Evolutionary conservation across 257 asterid species (phyloP).

Genomic region (Penstemon barbatus): DNA sequence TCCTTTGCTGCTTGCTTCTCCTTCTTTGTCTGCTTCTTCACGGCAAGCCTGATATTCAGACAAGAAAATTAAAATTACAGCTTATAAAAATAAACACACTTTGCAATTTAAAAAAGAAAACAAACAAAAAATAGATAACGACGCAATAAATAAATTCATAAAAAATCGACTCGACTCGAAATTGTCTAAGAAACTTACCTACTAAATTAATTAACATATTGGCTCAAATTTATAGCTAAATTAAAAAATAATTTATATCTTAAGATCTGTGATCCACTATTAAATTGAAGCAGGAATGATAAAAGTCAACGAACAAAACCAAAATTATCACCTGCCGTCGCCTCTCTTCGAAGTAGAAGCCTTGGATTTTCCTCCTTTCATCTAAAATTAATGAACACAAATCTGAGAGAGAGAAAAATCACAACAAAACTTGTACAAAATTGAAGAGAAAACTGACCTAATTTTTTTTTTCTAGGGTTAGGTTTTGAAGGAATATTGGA

Average conservation of each 20-base stretch:
- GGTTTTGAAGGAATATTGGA: no score
- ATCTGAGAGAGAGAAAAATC: background rate
- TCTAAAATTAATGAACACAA: constrained; percentile 25
- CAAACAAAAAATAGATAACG: background rate
- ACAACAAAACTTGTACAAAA: background rate
- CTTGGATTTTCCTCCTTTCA: constrained; percentile 70
- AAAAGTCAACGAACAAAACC: background rate
- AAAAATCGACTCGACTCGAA: no score
- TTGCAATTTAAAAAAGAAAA: background rate
- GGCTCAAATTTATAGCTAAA: no score
- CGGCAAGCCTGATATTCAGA: constrained; percentile 47
- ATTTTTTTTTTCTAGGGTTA: no score
- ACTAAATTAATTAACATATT: no score
- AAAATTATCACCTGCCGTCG: constrained; percentile 45
- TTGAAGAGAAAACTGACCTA: no score
- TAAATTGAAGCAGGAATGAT: background rate
- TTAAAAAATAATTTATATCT: background rate
- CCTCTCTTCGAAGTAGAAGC: constrained; percentile 48
- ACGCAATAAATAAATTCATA: no score
- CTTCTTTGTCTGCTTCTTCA: constrained; percentile 48
- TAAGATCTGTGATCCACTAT: background rate
- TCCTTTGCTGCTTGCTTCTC: constrained; percentile 61
- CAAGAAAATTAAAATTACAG: constrained; percentile 10
- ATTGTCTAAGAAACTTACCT: no score
- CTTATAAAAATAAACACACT: background rate